Percentiles rank a stretch among this genome's conserved stretches.
Evolutionary conservation across 2,329 filamentous ascomycete genomes (phyloP).

Genomic region (Xylaria sp.): DNA sequence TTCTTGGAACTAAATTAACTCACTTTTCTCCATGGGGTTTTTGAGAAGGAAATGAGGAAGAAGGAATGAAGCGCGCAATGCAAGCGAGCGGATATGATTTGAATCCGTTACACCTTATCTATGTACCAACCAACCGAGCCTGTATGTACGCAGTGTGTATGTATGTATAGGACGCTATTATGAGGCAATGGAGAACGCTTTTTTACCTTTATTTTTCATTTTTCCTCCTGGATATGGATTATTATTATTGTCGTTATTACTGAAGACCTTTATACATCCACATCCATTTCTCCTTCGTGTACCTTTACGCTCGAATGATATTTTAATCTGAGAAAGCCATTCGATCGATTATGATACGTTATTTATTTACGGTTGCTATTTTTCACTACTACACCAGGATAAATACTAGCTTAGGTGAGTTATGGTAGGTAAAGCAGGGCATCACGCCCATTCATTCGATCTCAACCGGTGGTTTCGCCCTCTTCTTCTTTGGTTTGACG

Average conservation of each 20-base stretch:
- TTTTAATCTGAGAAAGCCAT: too few species aligned
- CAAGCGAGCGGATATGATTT: slow-evolving; percentile 22
- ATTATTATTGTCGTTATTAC: not conserved
- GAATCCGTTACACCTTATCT: slow-evolving; percentile 20
- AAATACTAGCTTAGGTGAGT: not conserved
- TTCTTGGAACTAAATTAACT: slow-evolving; percentile 11
- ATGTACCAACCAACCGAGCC: slow-evolving; percentile 20
- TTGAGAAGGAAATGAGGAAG: not conserved
- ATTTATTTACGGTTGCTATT: slow-evolving; percentile 26
- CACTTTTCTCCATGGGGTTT: not conserved
- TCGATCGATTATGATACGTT: slow-evolving; percentile 2
- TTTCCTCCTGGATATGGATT: not conserved
- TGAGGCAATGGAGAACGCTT: slow-evolving; percentile 32
- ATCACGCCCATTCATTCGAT: slow-evolving; percentile 37
- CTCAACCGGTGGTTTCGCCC: slow-evolving; percentile 49
- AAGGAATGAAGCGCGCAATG: not conserved
- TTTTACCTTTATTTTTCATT: slow-evolving; percentile 11
- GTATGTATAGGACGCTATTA: slow-evolving; percentile 35
- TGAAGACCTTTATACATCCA: not conserved
- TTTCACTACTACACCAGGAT: not conserved
- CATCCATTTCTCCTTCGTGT: not conserved
- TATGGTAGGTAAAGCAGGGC: not conserved
- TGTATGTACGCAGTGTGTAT: slow-evolving; percentile 23
- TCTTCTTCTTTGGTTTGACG: slow-evolving; percentile 60
- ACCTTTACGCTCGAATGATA: too few species aligned